Conservation (phyloP, 495 filamentous ascomycete species). For the Daldinia decipiens region DNA sequence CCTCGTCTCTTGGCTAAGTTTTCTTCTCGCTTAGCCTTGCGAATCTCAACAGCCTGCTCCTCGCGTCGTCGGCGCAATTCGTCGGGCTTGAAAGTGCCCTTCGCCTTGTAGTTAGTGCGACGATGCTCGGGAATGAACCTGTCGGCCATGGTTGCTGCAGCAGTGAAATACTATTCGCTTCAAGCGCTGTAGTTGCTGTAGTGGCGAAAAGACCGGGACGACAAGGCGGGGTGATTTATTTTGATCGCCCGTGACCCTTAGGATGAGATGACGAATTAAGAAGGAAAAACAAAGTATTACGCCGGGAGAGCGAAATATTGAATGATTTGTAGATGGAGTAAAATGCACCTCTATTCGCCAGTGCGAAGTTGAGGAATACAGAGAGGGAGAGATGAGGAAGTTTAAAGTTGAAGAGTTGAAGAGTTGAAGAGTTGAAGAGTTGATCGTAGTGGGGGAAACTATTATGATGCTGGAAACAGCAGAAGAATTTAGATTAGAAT, state of each 20-base stretch:
- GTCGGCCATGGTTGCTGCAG: conserved; percentile 82
- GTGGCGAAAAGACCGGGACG: conserved; percentile 41
- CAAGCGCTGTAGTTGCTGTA: conserved; percentile 46
- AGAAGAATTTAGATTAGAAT: conserved; percentile 45
- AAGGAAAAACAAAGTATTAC: not conserved
- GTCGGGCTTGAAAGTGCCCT: conserved; percentile 97
- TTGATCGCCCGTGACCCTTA: conserved; percentile 47
- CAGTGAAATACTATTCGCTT: conserved; percentile 2
- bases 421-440: conserved; percentile 22
- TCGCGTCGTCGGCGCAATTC: conserved; percentile 98
- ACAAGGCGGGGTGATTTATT: conserved; percentile 53
- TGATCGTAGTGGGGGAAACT: conserved; percentile 40
- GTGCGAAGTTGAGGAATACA: conserved; percentile 13
- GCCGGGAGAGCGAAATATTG: not conserved
- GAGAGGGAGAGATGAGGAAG: conserved; percentile 11
- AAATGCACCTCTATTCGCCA: conserved; percentile 6
- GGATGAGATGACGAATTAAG: conserved; percentile 24
- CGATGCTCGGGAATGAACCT: conserved; percentile 99
- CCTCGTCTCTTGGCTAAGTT: conserved; percentile 98
- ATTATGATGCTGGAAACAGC: conserved; percentile 48
- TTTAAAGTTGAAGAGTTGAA: not conserved
- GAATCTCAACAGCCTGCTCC: conserved; percentile 98
- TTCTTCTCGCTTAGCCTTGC: conserved; percentile 97
- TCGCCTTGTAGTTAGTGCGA: conserved; percentile 98
- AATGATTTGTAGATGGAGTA: not conserved